These are phyloP conservation scores for Neospora caninum DNA, from an alignment of 169 alveolate species.

Conservation along the genomic window DNA sequence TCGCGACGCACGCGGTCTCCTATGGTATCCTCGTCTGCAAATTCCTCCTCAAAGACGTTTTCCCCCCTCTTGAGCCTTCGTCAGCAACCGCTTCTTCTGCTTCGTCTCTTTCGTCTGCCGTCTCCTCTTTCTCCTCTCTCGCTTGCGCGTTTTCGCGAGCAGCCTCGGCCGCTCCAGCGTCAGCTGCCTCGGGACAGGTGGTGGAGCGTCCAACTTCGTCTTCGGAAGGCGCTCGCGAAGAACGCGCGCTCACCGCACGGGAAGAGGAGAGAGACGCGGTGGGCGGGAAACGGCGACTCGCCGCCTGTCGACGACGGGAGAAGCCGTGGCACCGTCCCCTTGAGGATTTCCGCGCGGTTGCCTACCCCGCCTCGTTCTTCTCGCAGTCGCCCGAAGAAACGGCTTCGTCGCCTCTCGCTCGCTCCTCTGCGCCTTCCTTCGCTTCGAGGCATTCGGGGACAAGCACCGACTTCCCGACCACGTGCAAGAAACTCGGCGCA, in stretches of 20 bases:
- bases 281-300: background rate
- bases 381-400: conserved; percentile 6
- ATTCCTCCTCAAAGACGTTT: conserved; percentile 25
- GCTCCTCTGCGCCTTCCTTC: background rate
- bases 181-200: too few species aligned
- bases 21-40: conserved; percentile 9
- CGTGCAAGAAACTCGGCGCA: background rate
- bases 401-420: background rate
- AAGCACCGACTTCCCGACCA: background rate
- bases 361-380: background rate
- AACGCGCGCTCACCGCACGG: too few species aligned
- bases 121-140: too few species aligned
- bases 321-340: background rate
- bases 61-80: background rate
- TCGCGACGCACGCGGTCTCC: background rate
- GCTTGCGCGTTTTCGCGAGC: too few species aligned
- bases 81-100: background rate
- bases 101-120: too few species aligned
- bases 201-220: too few species aligned
- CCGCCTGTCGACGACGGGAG: background rate
- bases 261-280: background rate
- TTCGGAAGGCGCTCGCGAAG: too few species aligned
- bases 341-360: background rate
- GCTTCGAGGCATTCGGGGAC: background rate
- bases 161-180: too few species aligned